phyloP scores from a whole-genome alignment of 306 rosid genomes.

The Sesbania bispinosa region DNA sequence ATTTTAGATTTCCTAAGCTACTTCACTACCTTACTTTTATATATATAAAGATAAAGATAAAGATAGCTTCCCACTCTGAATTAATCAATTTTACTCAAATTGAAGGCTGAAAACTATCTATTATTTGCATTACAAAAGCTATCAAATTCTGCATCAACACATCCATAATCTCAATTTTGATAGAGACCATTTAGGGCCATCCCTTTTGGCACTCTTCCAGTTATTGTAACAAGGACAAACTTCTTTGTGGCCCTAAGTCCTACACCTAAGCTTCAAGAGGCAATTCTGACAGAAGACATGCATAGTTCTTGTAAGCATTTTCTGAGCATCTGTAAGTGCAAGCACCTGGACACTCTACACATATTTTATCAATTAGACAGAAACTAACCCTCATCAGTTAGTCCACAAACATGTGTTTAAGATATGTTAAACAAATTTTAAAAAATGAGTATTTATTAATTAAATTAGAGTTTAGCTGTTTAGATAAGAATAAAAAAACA shows the following conservation, averaged over 20 bases:
- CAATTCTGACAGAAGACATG: slow-evolving; percentile 22
- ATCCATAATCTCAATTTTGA: background rate
- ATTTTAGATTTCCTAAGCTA: no score
- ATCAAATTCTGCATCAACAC: background rate
- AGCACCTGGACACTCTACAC: slow-evolving; percentile 30
- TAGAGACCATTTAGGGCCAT: slow-evolving; percentile 4
- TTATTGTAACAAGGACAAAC: slow-evolving; percentile 2
- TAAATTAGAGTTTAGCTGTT: background rate
- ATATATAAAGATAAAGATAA: no score
- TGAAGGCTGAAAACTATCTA: background rate
- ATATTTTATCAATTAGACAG: background rate
- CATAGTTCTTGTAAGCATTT: background rate
- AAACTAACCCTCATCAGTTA: background rate
- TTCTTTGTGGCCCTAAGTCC: background rate
- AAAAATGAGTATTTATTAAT: background rate
- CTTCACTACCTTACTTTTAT: no score
- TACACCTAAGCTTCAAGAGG: background rate
- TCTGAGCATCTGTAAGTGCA: slow-evolving; percentile 12
- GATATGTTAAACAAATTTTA: no score
- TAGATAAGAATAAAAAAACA: background rate
- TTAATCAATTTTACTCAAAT: background rate
- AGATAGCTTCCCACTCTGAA: background rate
- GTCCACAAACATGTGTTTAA: slow-evolving; percentile 8
- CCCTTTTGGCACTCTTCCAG: background rate
- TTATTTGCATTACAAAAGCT: no score